phyloP scores from a whole-genome alignment of 345 rosid genomes.

The Clausena lansium region DNA sequence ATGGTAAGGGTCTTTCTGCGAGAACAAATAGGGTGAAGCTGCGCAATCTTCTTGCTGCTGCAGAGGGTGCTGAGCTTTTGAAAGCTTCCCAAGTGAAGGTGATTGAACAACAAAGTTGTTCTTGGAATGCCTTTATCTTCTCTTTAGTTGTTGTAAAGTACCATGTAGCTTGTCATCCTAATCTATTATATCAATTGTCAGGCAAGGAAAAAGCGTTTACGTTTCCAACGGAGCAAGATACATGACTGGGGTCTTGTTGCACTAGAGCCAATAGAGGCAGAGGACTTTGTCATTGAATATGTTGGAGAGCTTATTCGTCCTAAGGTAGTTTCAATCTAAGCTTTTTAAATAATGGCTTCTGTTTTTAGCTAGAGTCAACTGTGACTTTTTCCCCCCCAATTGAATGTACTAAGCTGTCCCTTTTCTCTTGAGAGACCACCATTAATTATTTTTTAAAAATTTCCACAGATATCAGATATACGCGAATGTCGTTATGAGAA shows the following conservation, averaged over 20 bases:
- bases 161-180: conserved; percentile 21
- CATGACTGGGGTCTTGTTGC: conserved; percentile 99
- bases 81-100: conserved; percentile 95
- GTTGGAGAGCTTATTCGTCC: conserved; percentile 97
- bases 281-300: conserved; percentile 97
- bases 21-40: conserved; percentile 93
- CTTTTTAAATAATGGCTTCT: background rate
- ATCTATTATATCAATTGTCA: conserved; percentile 28
- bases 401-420: conserved; percentile 6
- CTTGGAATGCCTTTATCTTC: conserved; percentile 13
- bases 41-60: conserved; percentile 98
- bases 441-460: conserved; percentile 18
- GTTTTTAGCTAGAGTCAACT: background rate
- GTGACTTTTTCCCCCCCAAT: no score
- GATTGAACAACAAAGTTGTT: conserved; percentile 15
- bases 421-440: conserved; percentile 7
- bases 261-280: conserved; percentile 89
- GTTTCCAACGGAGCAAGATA: conserved; percentile 93
- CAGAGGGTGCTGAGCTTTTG: conserved; percentile 92
- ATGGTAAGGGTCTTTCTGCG: conserved; percentile 75
- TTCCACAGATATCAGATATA: conserved; percentile 88
- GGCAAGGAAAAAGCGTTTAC: conserved; percentile 92
- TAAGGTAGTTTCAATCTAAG: conserved; percentile 49
- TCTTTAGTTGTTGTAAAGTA: conserved; percentile 5
- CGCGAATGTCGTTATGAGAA: conserved; percentile 91